These are phyloP conservation scores for Nitzschia sp. DNA, from an alignment of 108 stramenopile genomes.

Conservation along the genomic window DNA sequence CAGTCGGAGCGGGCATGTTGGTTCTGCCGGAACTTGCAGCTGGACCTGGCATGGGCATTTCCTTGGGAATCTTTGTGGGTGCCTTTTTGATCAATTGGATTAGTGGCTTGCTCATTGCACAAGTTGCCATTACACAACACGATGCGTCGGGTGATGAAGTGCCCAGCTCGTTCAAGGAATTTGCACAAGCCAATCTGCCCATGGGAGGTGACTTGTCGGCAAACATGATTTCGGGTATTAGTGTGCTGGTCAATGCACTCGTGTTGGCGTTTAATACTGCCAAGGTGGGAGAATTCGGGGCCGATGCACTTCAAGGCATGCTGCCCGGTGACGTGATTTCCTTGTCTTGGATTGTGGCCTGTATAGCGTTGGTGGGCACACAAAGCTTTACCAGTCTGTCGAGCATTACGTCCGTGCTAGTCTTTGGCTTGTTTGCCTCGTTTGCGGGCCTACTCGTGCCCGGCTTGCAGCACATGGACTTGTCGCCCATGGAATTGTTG, in stretches of 20 bases:
- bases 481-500: constrained; percentile 51
- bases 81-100: constrained; percentile 61
- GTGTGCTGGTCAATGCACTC: constrained; percentile 57
- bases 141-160: constrained; percentile 47
- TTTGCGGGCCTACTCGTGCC: constrained; percentile 58
- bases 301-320: not conserved
- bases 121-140: constrained; percentile 72
- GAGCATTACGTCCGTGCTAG: constrained; percentile 44
- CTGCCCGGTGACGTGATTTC: constrained; percentile 19
- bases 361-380: constrained; percentile 38
- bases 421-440: constrained; percentile 54
- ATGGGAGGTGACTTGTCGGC: constrained; percentile 23
- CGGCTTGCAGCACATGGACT: constrained; percentile 45
- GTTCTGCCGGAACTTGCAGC: constrained; percentile 59
- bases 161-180: constrained; percentile 65
- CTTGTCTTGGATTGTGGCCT: constrained; percentile 21
- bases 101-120: constrained; percentile 60
- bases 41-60: constrained; percentile 53
- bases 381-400: constrained; percentile 49
- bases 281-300: constrained; percentile 45
- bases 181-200: constrained; percentile 56
- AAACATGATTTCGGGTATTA: constrained; percentile 43
- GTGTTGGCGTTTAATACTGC: constrained; percentile 59
- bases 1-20: constrained; percentile 67
- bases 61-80: constrained; percentile 47